Evolutionary conservation across 208 protist genomes (phyloP).

Genomic region (Wallacemonas rigidus): DNA sequence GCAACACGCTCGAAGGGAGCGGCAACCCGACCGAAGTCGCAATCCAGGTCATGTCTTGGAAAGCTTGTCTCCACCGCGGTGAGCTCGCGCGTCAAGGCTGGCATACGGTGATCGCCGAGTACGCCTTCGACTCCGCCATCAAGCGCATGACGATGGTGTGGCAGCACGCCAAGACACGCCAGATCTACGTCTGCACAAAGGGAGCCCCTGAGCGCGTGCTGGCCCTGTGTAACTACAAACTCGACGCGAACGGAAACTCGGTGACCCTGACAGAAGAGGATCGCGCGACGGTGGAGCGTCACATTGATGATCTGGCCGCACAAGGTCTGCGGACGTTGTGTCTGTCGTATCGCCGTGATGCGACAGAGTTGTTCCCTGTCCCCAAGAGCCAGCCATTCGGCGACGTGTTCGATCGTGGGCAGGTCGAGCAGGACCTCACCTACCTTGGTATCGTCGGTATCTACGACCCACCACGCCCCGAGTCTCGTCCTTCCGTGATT

Average conservation of each 20-base stretch:
- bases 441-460: slow-evolving; percentile 95
- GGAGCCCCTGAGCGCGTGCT: slow-evolving; percentile 88
- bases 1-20: slow-evolving; percentile 62
- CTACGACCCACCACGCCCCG: slow-evolving; percentile 94
- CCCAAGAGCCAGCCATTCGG: slow-evolving; percentile 48
- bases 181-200: slow-evolving; percentile 86
- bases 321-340: slow-evolving; percentile 69
- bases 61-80: slow-evolving; percentile 68
- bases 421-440: slow-evolving; percentile 86
- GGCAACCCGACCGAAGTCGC: slow-evolving; percentile 90
- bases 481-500: slow-evolving; percentile 90
- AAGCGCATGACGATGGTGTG: slow-evolving; percentile 89
- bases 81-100: slow-evolving; percentile 63
- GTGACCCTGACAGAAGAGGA: slow-evolving; percentile 44
- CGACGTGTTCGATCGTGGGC: slow-evolving; percentile 54
- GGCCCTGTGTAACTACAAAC: slow-evolving; percentile 62
- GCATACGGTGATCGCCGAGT: slow-evolving; percentile 77
- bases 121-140: slow-evolving; percentile 86
- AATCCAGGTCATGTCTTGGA: slow-evolving; percentile 92
- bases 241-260: slow-evolving; percentile 45
- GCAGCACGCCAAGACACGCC: slow-evolving; percentile 51
- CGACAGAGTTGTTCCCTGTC: slow-evolving; percentile 34
- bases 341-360: slow-evolving; percentile 57
- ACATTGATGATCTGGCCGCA: slow-evolving; percentile 67
- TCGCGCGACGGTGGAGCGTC: slow-evolving; percentile 36